Evolutionary conservation across 345 rosid species (phyloP).

Genomic region (Noccaea caerulescens): DNA sequence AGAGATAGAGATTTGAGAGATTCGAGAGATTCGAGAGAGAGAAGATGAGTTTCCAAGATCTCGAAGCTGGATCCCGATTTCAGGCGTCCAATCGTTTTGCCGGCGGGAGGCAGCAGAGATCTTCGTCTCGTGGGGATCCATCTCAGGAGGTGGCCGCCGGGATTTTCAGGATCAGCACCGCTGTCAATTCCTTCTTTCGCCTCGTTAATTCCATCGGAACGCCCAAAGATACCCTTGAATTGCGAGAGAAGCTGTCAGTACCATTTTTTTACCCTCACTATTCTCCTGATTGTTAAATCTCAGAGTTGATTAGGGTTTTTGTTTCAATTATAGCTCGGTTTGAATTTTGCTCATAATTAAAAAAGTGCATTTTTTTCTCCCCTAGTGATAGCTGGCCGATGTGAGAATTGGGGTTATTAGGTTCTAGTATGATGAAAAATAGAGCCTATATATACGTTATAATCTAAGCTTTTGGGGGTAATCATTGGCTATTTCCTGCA

Average conservation of each 20-base stretch:
- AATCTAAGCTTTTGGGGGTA: neutral
- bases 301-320: slow-evolving; percentile 9
- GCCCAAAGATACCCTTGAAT: slow-evolving; percentile 67
- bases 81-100: slow-evolving; percentile 29
- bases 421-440: neutral
- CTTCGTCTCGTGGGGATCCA: slow-evolving; percentile 45
- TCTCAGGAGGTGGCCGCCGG: slow-evolving; percentile 76
- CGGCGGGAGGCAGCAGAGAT: slow-evolving; percentile 38
- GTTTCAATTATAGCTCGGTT: neutral
- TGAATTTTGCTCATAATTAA: neutral
- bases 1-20: slow-evolving; percentile 12
- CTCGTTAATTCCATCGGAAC: slow-evolving; percentile 80
- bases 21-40: slow-evolving; percentile 20
- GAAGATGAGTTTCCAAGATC: slow-evolving; percentile 71
- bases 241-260: slow-evolving; percentile 69
- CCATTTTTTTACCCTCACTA: neutral
- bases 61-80: slow-evolving; percentile 50
- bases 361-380: no score
- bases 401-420: slow-evolving; percentile 14
- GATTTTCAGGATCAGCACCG: slow-evolving; percentile 72
- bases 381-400: neutral
- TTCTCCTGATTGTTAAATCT: slow-evolving; percentile 18
- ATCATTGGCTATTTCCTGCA: neutral
- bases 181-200: slow-evolving; percentile 64
- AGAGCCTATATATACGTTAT: neutral